Conservation (phyloP, 148 eudicot species). For the Spergularia marina region DNA sequence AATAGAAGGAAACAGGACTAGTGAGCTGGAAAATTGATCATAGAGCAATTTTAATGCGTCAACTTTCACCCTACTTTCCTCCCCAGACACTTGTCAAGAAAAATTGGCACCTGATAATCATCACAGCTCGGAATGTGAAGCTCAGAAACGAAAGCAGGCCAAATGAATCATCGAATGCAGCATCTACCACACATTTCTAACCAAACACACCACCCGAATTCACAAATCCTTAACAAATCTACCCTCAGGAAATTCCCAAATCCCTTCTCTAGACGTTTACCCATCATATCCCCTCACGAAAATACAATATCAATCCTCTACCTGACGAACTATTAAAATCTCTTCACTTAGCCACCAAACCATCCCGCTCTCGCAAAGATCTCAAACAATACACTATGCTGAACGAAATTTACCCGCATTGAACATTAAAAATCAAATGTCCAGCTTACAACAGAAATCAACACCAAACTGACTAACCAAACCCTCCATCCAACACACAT, state of each 20-base stretch:
- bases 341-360: neutral
- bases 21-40: neutral
- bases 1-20: neutral
- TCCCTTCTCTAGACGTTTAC: neutral
- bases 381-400: neutral
- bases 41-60: neutral
- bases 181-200: conserved; percentile 2
- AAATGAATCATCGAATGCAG: conserved; percentile 14
- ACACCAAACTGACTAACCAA: conserved; percentile 12
- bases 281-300: neutral
- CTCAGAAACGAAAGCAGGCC: neutral
- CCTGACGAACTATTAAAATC: neutral
- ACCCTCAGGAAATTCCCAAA: neutral
- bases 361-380: neutral
- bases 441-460: neutral
- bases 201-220: conserved; percentile 2
- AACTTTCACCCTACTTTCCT: neutral
- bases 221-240: neutral
- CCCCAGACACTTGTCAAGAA: neutral
- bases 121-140: conserved; percentile 1
- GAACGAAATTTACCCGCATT: neutral
- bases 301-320: neutral
- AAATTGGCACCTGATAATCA: neutral
- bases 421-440: neutral
- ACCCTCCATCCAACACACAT: conserved; percentile 8